Base-by-base conservation (phyloP, 345 rosid species). In the Corymbia maculata region DNA sequence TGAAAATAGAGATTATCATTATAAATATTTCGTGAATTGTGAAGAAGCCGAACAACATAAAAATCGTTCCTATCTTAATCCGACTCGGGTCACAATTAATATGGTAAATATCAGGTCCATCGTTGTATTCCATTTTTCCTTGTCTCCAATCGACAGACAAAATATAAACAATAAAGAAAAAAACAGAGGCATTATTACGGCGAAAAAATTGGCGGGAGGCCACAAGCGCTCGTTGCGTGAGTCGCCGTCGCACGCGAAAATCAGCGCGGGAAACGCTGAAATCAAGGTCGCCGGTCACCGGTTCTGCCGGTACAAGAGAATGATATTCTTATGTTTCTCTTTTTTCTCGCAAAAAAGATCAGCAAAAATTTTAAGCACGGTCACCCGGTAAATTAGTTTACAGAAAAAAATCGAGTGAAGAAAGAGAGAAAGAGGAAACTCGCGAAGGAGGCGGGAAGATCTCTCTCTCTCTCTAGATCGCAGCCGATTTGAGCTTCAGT, bases 111-210 rank as follows among this genome's bases (percentile, higher is more conserved):
- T 64, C 9, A 36, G 75, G 75, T 64, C 70, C 17, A 13, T 2
- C 9, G 19, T 16, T n/a, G 15, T 13, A 64, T 3, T n/a, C 75
- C 1, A 28, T 64, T n/a, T 64, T n/a, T 64, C 36, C 0, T 28
- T 36, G 42, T 0, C 28, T 11, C 26, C 68, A 26, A 26, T 26
- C 7, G 30, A 26, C 68, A 4, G 11, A 59, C 66, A 59, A 26
- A 26, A 26, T 59, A 11, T 10, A 59, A 64, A 13, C 3, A 64
- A n/a, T n/a, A n/a, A n/a, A 28, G 19, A 15, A 59, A 4, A 32
- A 4, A 2, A 19, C 6, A 0, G 21, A 55, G 1, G 28, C 42
- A 36, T 36, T 22, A 1, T 22, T 0, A 28, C 0, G 49, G 19
- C 26, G 26, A 75, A 44, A 19, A 70, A 75, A 36, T 75, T 36